Conservation (phyloP, 1,284 basidiomycete genomes). For the Meira miltonrushii region DNA sequence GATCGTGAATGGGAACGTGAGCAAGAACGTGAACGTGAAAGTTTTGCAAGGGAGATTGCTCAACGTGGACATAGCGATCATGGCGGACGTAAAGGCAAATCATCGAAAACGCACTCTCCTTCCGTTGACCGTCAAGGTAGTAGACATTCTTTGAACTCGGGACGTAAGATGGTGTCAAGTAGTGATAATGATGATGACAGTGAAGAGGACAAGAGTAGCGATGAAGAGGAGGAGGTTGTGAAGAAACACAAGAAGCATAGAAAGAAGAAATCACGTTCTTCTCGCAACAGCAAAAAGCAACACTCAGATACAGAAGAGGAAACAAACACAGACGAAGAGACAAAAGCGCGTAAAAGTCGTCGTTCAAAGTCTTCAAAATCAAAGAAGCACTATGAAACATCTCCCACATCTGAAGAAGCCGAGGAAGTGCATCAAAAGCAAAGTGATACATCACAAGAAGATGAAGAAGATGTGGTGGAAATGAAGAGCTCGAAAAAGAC, state of each 20-base stretch:
- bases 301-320: background rate
- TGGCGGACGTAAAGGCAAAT: no score
- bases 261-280: background rate
- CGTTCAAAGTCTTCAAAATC: background rate
- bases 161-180: background rate
- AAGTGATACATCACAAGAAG: background rate
- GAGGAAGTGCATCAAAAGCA: background rate
- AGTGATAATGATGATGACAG: background rate
- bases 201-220: background rate
- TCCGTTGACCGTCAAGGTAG: no score
- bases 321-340: conserved; percentile 6
- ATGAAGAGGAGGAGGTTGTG: background rate
- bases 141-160: no score
- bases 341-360: background rate
- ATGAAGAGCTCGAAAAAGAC: background rate
- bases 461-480: no score
- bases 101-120: no score
- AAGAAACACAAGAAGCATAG: background rate
- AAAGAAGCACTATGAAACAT: background rate
- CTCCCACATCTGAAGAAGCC: background rate
- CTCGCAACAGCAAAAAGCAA: background rate
- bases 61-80: no score
- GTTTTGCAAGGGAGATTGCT: no score
- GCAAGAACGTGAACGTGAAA: no score
- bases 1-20: no score